Evolutionary conservation across 2,329 filamentous ascomycete species (phyloP), one percentile per base, ranked within the genome.

Genomic region (Sclerotinia nivalis): DNA sequence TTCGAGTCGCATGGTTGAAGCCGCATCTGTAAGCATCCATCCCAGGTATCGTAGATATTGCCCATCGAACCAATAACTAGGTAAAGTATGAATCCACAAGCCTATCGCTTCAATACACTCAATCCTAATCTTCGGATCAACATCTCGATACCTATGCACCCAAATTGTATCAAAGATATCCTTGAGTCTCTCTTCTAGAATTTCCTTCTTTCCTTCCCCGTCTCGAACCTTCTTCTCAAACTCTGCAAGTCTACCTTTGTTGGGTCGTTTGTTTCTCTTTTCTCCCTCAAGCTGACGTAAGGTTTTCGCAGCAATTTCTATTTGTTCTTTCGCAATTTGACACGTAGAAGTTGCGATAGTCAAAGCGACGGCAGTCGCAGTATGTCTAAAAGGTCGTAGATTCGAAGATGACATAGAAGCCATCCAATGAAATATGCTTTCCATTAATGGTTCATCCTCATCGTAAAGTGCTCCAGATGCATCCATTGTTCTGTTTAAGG

Each of bases 141-240:
- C 88, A 78, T 99, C 96, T 72, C 96, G 92, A 80, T 98, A 99
- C 61, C 96, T 90, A 80, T 99, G 95, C 43, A 97, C 91, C 78
- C 97, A 99, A 60, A 98, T 90, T 2, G 92, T 92, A 75, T 97
- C 92, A 77, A 98, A 97, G 76, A 93, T 93, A 74, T 96, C 93
- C 74, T 90, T 90, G 70, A 98, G 89, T 71, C 90, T 85, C 43
- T 87, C 86, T 72, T 88, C 83, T 73, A 90, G 89, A 49, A 89
- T 89, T 73, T 93, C 88, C 56, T 74, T 74, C 40, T 74, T 73
- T 13, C 75, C 69, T 54, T 77, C 74, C 28, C 75, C 76, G n/a
- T 66, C 54, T 15, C 90, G 85, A 52, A 95, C 84, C 69, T 88
- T 91, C 55, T 87, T 84, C 77, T 96, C 88, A 34, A 96, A 88